These are phyloP conservation scores for Penicillium fuscoglaucum DNA, from an alignment of 2,329 filamentous ascomycete genomes.

Conservation along the genomic window DNA sequence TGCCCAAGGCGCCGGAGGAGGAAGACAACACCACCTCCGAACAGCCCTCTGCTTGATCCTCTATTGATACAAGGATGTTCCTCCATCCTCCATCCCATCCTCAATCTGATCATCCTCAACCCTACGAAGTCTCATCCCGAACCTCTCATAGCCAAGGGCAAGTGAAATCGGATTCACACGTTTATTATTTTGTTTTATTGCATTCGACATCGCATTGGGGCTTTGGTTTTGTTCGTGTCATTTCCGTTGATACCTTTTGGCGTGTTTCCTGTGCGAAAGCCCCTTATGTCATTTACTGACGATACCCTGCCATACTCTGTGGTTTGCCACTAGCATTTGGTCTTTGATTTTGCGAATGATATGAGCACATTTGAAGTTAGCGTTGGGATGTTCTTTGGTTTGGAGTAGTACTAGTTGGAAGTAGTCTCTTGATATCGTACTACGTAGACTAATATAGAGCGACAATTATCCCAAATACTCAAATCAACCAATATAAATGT, in stretches of 20 bases:
- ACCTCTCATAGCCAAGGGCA: not conserved
- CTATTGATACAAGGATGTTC: not conserved
- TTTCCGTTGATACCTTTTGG: conserved; percentile 20
- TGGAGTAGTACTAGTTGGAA: not conserved
- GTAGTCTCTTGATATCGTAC: not conserved
- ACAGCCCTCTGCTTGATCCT: not conserved
- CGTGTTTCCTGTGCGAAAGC: conserved; percentile 17
- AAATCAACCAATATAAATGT: not conserved
- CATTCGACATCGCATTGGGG: conserved; percentile 6
- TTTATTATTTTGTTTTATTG: not conserved
- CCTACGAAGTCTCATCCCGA: not conserved
- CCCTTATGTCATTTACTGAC: conserved; percentile 25
- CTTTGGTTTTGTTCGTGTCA: conserved; percentile 3
- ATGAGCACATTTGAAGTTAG: not conserved
- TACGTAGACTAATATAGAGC: not conserved
- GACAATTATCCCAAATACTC: not conserved
- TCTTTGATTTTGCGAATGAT: conserved; percentile 8
- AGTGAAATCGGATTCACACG: not conserved
- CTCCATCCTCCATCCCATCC: not conserved
- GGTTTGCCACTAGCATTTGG: conserved; percentile 17
- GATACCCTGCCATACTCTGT: conserved; percentile 27
- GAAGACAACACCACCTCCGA: not conserved
- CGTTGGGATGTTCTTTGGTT: not conserved
- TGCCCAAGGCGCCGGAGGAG: not conserved
- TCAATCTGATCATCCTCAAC: not conserved